Base-by-base conservation (phyloP, 2,329 filamentous ascomycete species). In the Fusarium transvaalense region DNA sequence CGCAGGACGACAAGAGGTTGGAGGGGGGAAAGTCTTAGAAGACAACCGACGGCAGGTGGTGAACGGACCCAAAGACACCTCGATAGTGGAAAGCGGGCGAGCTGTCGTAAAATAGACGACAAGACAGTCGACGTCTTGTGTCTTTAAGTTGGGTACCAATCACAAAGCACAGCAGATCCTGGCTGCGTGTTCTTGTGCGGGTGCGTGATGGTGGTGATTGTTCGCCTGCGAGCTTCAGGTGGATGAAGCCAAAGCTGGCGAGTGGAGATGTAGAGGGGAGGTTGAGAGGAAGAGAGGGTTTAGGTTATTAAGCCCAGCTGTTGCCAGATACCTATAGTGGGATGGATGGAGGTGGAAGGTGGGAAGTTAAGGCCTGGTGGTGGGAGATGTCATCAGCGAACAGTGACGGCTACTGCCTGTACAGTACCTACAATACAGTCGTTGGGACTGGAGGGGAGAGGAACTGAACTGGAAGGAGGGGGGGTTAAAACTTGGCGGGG, bases 1-100 rank as follows among this genome's bases (percentile, higher is more conserved):
- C 79, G 78, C 78, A 63, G 69, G 74, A 78, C 78, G 77, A 66
- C 43, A 56, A 35, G 59, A 62, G 47, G 55, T 43, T 48, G 52
- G 56, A 56, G 48, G 54, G 47, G 47, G 39, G 56, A 48, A 50
- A 48, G 54, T 62, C 47, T 63, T 47, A 58, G 35, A 60, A 53
- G 61, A 47, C 47, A 57, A 57, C 64, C 68, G 59, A 66, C 60
- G 51, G 56, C 55, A 65, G 63, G 59, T 64, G 48, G 61, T 53
- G 56, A 68, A 52, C 29, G 53, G 37, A 59, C 64, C 60, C 59
- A 25, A 47, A 56, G 43, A 52, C 63, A 54, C 59, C 66, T 66
- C 47, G 25, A 43, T 56, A 48, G 45, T 47, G 51, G 35, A 43
- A 39, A 57, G 63, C 56, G 45, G 56, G 66, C 54, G 61, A 56